phyloP scores from a whole-genome alignment of 805 yeast genomes.

The Ogataea pilisensis region DNA sequence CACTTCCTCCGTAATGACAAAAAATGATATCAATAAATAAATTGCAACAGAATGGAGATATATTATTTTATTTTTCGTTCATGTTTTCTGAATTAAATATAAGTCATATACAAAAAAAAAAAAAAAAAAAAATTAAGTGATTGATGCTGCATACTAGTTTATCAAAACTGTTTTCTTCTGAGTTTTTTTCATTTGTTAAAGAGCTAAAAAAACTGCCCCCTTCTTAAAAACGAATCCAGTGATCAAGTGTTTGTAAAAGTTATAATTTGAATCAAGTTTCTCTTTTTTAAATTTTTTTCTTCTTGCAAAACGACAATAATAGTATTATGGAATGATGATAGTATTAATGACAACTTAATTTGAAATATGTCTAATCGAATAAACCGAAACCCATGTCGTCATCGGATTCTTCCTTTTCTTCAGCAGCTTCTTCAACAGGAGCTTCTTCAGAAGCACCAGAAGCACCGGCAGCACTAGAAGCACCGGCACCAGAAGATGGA shows the following conservation, averaged over 20 bases:
- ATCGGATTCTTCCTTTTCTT: conserved; percentile 53
- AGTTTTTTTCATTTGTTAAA: too few species aligned
- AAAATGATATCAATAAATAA: too few species aligned
- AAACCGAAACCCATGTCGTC: conserved; percentile 95
- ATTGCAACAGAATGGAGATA: background rate
- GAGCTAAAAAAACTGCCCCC: too few species aligned
- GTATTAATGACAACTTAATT: background rate
- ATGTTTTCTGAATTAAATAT: background rate
- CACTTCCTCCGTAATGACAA: too few species aligned
- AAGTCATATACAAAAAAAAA: background rate
- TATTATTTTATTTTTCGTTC: too few species aligned
- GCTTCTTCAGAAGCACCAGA: conserved; percentile 62
- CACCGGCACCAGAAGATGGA: conserved; percentile 67
- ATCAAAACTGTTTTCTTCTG: background rate
- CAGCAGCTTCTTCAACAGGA: conserved; percentile 55
- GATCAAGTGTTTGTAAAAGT: background rate
- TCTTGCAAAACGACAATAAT: too few species aligned
- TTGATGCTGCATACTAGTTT: background rate
- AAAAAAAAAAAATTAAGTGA: background rate
- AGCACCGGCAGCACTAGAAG: conserved; percentile 55
- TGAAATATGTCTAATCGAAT: conserved; percentile 59
- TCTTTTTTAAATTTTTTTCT: background rate
- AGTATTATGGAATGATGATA: background rate
- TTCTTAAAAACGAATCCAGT: background rate
- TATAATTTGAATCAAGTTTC: background rate